These are phyloP conservation scores for Haplographium delicatum DNA, from an alignment of 495 filamentous ascomycete genomes.

Conservation along the genomic window DNA sequence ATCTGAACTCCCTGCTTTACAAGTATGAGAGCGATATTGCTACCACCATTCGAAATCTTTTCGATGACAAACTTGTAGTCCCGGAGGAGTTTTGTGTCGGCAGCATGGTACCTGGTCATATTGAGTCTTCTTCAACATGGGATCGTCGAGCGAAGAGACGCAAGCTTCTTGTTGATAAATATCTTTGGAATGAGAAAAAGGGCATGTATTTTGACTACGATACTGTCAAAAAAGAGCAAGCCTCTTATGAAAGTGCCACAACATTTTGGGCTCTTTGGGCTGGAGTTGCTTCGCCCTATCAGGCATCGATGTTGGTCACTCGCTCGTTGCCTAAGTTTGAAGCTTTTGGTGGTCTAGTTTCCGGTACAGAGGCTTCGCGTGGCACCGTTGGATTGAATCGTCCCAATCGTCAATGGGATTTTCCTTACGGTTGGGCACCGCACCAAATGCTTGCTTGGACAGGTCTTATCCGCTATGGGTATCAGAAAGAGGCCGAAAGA, in stretches of 20 bases:
- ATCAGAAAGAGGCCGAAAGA: slow-evolving; percentile 79
- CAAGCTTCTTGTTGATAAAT: slow-evolving; percentile 76
- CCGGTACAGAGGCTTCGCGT: slow-evolving; percentile 80
- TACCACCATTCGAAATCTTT: slow-evolving; percentile 71
- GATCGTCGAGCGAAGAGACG: slow-evolving; percentile 77
- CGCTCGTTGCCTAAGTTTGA: slow-evolving; percentile 81
- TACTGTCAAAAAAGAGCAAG: slow-evolving; percentile 70
- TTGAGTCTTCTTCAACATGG: slow-evolving; percentile 84
- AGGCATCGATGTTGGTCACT: slow-evolving; percentile 70
- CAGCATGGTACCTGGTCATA: slow-evolving; percentile 49
- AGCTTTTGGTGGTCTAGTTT: slow-evolving; percentile 78
- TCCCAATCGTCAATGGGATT: slow-evolving; percentile 97
- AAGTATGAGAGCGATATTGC: slow-evolving; percentile 95
- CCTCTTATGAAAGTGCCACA: slow-evolving; percentile 77
- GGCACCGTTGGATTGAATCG: slow-evolving; percentile 75
- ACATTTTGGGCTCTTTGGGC: slow-evolving; percentile 98
- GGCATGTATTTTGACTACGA: slow-evolving; percentile 98
- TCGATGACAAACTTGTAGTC: slow-evolving; percentile 71
- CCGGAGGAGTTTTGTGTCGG: slow-evolving; percentile 71
- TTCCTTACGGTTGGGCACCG: slow-evolving; percentile 95
- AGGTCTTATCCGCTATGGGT: slow-evolving; percentile 83
- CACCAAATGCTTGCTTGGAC: slow-evolving; percentile 99
- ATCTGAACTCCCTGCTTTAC: slow-evolving; percentile 88
- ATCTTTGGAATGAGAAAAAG: slow-evolving; percentile 81
- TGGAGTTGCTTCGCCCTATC: slow-evolving; percentile 70